Conservation (phyloP, 257 asterid species). For the Rubia yunnanensis region DNA sequence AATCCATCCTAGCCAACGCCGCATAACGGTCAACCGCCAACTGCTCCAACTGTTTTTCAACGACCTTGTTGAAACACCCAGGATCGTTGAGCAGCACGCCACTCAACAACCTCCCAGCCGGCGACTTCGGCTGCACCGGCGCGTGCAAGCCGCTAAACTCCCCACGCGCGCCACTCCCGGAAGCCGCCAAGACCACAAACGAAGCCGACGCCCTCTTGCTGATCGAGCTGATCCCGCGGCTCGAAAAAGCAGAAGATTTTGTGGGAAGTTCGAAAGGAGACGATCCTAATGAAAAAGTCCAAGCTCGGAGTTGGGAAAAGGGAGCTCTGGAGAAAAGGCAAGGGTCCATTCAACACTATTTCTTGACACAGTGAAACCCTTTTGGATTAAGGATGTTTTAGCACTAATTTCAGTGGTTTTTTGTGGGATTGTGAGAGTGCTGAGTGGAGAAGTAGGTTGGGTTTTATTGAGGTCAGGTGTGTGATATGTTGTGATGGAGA, state of each 20-base stretch:
- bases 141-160: constrained; percentile 46
- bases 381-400: not conserved
- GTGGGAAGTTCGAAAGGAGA: not conserved
- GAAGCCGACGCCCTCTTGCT: constrained; percentile 7
- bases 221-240: constrained; percentile 17
- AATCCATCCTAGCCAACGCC: constrained; percentile 47
- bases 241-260: not conserved
- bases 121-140: constrained; percentile 66
- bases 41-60: constrained; percentile 44
- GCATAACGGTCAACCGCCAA: constrained; percentile 43
- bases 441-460: not conserved
- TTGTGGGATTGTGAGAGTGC: not conserved
- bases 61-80: constrained; percentile 36
- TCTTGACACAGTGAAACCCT: not conserved
- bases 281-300: not conserved
- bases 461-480: not conserved
- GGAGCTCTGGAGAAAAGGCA: constrained; percentile 30
- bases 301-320: constrained; percentile 15
- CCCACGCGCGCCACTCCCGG: constrained; percentile 30
- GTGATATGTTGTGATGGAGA: constrained; percentile 3
- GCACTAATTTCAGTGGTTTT: not conserved
- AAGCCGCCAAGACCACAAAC: constrained; percentile 21
- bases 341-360: constrained; percentile 56
- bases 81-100: constrained; percentile 55
- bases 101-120: constrained; percentile 51